phyloP scores from a whole-genome alignment of 2,329 filamentous ascomycete species.

The Pseudocercospora fuligena region DNA sequence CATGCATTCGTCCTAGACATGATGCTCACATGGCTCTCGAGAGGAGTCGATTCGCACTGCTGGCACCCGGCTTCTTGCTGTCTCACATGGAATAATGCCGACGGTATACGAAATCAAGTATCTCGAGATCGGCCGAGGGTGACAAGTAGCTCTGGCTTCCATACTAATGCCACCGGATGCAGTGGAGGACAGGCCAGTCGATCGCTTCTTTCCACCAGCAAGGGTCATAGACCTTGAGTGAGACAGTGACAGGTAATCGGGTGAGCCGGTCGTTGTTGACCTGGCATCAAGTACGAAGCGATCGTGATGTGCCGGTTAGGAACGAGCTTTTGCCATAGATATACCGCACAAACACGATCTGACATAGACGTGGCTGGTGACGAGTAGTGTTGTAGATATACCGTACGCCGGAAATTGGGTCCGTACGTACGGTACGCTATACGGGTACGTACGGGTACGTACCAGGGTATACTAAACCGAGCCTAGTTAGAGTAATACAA shows the following conservation, averaged over 20 bases:
- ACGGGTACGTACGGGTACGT: too few relatives aligned
- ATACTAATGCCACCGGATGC: neutral
- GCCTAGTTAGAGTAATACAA: too few relatives aligned
- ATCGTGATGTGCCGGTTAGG: neutral
- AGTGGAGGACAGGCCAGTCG: neutral
- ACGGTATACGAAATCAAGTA: neutral
- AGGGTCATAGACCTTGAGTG: neutral
- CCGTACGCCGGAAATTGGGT: too few relatives aligned
- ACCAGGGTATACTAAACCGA: too few relatives aligned
- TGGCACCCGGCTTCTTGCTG: neutral
- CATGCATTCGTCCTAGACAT: neutral
- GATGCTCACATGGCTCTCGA: neutral
- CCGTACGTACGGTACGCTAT: too few relatives aligned
- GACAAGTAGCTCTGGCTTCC: neutral
- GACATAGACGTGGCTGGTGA: neutral
- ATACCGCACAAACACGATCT: neutral
- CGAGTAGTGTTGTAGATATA: neutral
- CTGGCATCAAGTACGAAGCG: neutral
- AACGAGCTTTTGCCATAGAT: constrained; percentile 6
- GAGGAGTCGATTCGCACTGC: neutral
- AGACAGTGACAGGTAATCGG: neutral
- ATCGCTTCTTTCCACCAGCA: neutral
- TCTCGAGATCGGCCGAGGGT: neutral
- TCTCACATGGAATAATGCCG: neutral
- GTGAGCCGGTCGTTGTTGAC: neutral